A percentile compares a stretch with the other conserved stretches of the same genome.
Conservation (phyloP, 345 rosid genomes). For the Psidium guajava region DNA sequence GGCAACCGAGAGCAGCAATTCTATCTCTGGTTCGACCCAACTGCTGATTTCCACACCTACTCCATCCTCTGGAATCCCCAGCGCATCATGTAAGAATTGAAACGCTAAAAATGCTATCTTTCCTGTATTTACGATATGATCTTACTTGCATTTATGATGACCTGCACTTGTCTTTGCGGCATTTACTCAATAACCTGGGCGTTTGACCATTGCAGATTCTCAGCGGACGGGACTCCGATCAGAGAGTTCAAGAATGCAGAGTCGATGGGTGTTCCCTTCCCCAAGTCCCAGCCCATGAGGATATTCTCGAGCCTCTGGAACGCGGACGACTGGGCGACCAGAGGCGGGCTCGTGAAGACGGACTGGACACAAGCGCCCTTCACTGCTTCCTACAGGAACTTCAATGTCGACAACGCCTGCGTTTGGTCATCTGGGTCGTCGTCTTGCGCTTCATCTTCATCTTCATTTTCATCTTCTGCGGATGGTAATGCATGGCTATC, state of each 20-base stretch:
- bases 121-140: neutral
- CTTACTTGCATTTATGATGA: neutral
- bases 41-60: conserved; percentile 49
- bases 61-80: conserved; percentile 55
- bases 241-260: conserved; percentile 56
- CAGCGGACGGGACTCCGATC: conserved; percentile 44
- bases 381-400: conserved; percentile 42
- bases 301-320: conserved; percentile 56
- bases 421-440: conserved; percentile 25
- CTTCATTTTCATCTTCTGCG: neutral
- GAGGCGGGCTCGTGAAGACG: conserved; percentile 50
- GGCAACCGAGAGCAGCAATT: conserved; percentile 64
- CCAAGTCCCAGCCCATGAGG: conserved; percentile 40
- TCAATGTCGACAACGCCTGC: conserved; percentile 30
- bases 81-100: conserved; percentile 23
- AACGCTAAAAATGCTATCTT: neutral
- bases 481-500: conserved; percentile 17
- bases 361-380: conserved; percentile 57
- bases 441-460: conserved; percentile 13
- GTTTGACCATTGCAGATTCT: conserved; percentile 18
- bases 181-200: neutral
- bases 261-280: conserved; percentile 34
- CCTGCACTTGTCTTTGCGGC: neutral
- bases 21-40: conserved; percentile 58
- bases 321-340: conserved; percentile 56